Base-by-base conservation (phyloP, 805 yeast species). In the Cyberlindnera petersonii region DNA sequence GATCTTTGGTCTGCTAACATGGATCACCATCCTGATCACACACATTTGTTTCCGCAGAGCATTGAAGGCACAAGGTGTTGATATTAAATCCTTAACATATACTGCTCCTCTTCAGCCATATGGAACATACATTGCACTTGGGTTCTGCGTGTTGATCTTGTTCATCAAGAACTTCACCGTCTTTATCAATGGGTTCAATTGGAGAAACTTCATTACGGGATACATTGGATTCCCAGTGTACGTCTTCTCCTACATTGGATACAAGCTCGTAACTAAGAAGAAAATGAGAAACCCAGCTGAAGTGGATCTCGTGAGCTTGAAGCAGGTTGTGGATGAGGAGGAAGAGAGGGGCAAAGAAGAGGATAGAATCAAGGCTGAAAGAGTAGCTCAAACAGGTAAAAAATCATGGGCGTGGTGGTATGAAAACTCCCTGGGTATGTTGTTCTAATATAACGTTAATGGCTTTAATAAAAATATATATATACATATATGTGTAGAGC, bases 111-210 rank as follows among this genome's bases (percentile, higher is more conserved):
- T 75, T 39, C 85, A 77, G 61, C 86, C 86, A 44, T 82, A 71
- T 53, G 86, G 82, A 35, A 65, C 85, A 3, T 81, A 69, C 52
- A 44, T 78, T 50, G 77, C 87, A 1, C 60, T 84, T 35, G 51
- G 56, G 26, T 55, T 78, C 46, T 78, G n/a, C n/a, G n/a, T n/a
- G n/a, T n/a, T n/a, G n/a, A n/a, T n/a, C n/a, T n/a, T n/a, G n/a
- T n/a, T 84, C 33, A 74, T 79, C 57, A 84, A 84, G 63, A 81
- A 81, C 50, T 82, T 82, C 59, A 77, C 86, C 1, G 88, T 77
- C 3, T 84, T 84, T 65, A 65, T 84, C 48, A 77, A 77, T 35
- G 63, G 59, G 13, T 79, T 83, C 58, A 72, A 74, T 46, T 79
- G 78, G 63, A 75, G 76, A 60, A 68, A 68, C 15, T 85, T 85